These are phyloP conservation scores for Metschnikowia koreensis DNA, from an alignment of 805 yeast genomes.

Conservation along the genomic window DNA sequence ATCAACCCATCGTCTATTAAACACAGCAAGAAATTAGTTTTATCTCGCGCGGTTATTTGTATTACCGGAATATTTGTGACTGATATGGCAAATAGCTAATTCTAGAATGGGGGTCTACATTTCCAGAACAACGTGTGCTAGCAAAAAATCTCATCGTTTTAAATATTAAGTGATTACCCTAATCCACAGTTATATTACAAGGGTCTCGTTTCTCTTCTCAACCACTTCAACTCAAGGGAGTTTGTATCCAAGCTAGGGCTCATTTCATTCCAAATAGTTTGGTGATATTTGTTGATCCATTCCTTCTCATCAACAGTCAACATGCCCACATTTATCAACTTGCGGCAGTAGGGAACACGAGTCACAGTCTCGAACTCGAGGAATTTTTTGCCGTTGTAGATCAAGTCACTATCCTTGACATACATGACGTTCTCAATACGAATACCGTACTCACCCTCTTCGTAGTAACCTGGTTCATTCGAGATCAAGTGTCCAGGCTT, in stretches of 20 bases:
- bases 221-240: constrained; percentile 46
- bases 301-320: constrained; percentile 59
- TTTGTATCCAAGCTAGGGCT: constrained; percentile 35
- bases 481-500: constrained; percentile 55
- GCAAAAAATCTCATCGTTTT: background rate
- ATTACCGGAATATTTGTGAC: too few relatives aligned
- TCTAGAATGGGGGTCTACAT: too few relatives aligned
- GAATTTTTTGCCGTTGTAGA: constrained; percentile 54
- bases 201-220: constrained; percentile 46
- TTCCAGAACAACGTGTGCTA: too few relatives aligned
- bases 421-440: constrained; percentile 52
- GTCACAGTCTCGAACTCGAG: constrained; percentile 82
- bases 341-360: constrained; percentile 77
- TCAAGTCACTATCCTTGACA: constrained; percentile 40
- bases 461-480: constrained; percentile 64
- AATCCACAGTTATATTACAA: constrained; percentile 1
- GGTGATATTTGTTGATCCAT: constrained; percentile 72
- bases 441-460: constrained; percentile 59
- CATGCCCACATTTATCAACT: constrained; percentile 60
- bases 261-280: constrained; percentile 51
- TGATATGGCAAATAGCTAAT: too few relatives aligned
- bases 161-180: background rate
- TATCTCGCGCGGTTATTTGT: too few relatives aligned
- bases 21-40: too few relatives aligned
- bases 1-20: too few relatives aligned